Percentiles rank a stretch among this genome's conserved stretches.
Conservation (phyloP, 2,329 filamentous ascomycete species). For the Claviceps humidiphila region DNA sequence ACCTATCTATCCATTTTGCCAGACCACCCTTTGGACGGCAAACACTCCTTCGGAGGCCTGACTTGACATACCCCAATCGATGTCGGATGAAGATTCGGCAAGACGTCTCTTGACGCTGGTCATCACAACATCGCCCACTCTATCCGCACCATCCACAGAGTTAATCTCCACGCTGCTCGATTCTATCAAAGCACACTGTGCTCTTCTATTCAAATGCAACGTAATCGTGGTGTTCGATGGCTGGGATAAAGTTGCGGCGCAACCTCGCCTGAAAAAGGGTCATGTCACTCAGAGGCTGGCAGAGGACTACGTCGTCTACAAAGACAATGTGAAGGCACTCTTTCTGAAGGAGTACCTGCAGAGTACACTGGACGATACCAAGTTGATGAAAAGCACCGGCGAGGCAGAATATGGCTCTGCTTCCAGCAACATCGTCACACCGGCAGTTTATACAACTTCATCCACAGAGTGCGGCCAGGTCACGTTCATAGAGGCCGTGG, state of each 20-base stretch:
- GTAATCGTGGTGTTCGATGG: slow-evolving; percentile 40
- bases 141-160: slow-evolving; percentile 38
- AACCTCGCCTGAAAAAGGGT: slow-evolving; percentile 39
- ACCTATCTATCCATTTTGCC: background rate
- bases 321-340: slow-evolving; percentile 30
- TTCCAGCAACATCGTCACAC: slow-evolving; percentile 17
- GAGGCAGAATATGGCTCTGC: slow-evolving; percentile 36
- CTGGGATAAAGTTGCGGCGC: slow-evolving; percentile 31
- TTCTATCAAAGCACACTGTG: slow-evolving; percentile 32
- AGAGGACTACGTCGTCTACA: slow-evolving; percentile 27
- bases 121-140: slow-evolving; percentile 42
- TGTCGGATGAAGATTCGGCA: background rate
- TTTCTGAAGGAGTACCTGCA: slow-evolving; percentile 11
- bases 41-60: background rate
- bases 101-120: slow-evolving; percentile 19
- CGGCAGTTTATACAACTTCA: slow-evolving; percentile 3
- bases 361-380: background rate
- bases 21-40: background rate
- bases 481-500: slow-evolving; percentile 33
- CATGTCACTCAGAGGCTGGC: slow-evolving; percentile 34
- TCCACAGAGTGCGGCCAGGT: slow-evolving; percentile 23
- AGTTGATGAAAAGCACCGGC: slow-evolving; percentile 10
- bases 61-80: background rate
- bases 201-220: slow-evolving; percentile 24
- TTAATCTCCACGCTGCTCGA: slow-evolving; percentile 32